A percentile compares a stretch with the other conserved stretches of the same genome.
These are phyloP conservation scores for Taxillus chinensis DNA, from an alignment of 164 flowering plant species.

Conservation along the genomic window DNA sequence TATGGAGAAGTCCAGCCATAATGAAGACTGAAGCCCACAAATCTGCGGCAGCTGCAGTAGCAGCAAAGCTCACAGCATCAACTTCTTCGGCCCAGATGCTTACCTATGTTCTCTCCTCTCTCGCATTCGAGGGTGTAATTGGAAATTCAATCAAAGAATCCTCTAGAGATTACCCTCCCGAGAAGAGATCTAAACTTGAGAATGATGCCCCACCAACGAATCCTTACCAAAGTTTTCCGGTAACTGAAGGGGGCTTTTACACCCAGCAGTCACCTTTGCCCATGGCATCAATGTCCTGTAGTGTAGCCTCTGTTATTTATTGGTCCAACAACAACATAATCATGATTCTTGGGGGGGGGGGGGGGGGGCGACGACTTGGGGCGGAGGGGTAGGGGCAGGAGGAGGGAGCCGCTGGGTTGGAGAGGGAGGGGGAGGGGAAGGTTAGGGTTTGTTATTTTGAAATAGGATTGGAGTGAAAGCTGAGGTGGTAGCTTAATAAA, in stretches of 20 bases:
- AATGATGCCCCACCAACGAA: conserved; percentile 35
- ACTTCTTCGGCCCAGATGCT: conserved; percentile 95
- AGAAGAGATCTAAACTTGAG: conserved; percentile 64
- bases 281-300: conserved; percentile 54
- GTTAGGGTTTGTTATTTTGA: too few species aligned
- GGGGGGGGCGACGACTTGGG: too few species aligned
- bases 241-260: conserved; percentile 53
- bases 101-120: conserved; percentile 72
- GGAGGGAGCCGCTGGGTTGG: too few species aligned
- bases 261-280: conserved; percentile 55
- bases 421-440: too few species aligned
- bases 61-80: conserved; percentile 82
- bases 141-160: conserved; percentile 37
- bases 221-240: conserved; percentile 49
- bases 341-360: too few species aligned
- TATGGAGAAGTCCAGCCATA: conserved; percentile 21
- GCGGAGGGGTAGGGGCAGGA: too few species aligned
- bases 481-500: too few species aligned
- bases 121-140: conserved; percentile 74
- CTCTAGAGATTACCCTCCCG: conserved; percentile 38
- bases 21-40: conserved; percentile 56
- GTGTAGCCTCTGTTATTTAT: too few species aligned
- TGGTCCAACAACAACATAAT: too few species aligned
- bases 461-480: too few species aligned
- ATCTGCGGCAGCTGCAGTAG: conserved; percentile 87